These are phyloP conservation scores for Allantophomopsis lycopodina DNA, from an alignment of 2,329 filamentous ascomycete genomes.

Conservation along the genomic window DNA sequence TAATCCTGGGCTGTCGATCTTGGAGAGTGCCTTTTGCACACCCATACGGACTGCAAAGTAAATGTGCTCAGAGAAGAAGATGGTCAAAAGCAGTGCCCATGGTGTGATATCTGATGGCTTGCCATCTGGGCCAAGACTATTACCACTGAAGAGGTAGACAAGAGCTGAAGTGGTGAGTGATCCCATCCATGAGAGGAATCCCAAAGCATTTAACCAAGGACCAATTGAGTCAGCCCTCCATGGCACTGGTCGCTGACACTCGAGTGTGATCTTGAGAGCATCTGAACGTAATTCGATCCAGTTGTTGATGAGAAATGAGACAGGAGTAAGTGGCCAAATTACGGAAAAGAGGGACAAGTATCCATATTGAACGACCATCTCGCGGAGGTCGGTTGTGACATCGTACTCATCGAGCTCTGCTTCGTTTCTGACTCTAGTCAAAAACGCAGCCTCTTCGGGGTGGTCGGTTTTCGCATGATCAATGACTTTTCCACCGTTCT, in stretches of 20 bases:
- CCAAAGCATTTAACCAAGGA: constrained; percentile 75
- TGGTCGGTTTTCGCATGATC: constrained; percentile 44
- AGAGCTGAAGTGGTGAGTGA: constrained; percentile 78
- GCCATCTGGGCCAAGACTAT: constrained; percentile 50
- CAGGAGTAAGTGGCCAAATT: constrained; percentile 84
- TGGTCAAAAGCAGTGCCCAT: constrained; percentile 69
- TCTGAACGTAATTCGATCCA: constrained; percentile 92
- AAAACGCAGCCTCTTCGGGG: constrained; percentile 67
- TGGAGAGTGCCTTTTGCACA: constrained; percentile 60
- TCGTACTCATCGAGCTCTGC: constrained; percentile 75
- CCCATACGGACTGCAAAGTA: constrained; percentile 68
- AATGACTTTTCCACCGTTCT: constrained; percentile 26
- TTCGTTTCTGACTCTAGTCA: constrained; percentile 70
- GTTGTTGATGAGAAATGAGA: constrained; percentile 87
- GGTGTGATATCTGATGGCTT: constrained; percentile 56
- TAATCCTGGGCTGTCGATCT: constrained; percentile 73
- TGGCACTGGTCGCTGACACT: constrained; percentile 79
- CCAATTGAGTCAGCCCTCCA: constrained; percentile 89
- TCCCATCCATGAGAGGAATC: constrained; percentile 88
- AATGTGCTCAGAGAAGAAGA: constrained; percentile 79
- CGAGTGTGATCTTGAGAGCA: constrained; percentile 83
- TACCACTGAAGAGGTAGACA: constrained; percentile 74
- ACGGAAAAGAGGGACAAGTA: constrained; percentile 87
- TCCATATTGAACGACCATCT: constrained; percentile 81
- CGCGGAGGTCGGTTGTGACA: constrained; percentile 78